phyloP scores from a whole-genome alignment of 2,329 filamentous ascomycete species.

The Aspergillus sojae region DNA sequence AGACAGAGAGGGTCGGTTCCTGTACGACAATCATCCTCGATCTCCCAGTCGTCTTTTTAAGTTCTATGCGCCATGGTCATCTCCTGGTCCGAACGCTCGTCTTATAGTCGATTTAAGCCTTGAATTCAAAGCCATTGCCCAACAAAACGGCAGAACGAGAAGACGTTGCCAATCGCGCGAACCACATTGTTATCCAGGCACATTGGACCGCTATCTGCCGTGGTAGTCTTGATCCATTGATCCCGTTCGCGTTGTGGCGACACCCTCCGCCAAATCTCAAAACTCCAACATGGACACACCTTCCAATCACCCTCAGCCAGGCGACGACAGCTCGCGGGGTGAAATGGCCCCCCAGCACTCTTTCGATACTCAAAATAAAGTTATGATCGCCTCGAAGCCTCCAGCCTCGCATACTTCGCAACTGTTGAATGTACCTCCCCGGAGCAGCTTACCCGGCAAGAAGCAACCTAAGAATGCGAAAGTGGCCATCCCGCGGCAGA shows the following conservation, averaged over 20 bases:
- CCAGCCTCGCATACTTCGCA: constrained; percentile 10
- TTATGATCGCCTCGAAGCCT: constrained; percentile 16
- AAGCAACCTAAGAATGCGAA: constrained; percentile 26
- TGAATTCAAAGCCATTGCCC: not conserved
- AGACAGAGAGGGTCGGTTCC: not conserved
- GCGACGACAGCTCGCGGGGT: constrained; percentile 9
- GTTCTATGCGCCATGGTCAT: not conserved
- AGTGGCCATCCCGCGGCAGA: constrained; percentile 36
- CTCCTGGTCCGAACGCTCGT: not conserved
- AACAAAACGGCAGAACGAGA: not conserved
- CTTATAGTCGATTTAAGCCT: not conserved
- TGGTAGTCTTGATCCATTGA: not conserved
- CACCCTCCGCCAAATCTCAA: not conserved
- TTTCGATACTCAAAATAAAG: constrained; percentile 8
- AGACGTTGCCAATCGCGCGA: not conserved
- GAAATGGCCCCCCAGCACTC: constrained; percentile 14
- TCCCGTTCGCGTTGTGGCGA: not conserved
- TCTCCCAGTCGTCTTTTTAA: not conserved
- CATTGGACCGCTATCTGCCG: not conserved
- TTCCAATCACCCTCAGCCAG: constrained; percentile 15
- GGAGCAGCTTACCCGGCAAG: constrained; percentile 14
- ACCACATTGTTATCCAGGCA: not conserved
- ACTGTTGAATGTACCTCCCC: constrained; percentile 8
- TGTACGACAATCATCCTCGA: not conserved
- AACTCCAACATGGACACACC: constrained; percentile 15